A percentile compares a stretch with the other conserved stretches of the same genome.
phyloP scores from a whole-genome alignment of 805 yeast species.

The Saccharomyces eubayanus region DNA sequence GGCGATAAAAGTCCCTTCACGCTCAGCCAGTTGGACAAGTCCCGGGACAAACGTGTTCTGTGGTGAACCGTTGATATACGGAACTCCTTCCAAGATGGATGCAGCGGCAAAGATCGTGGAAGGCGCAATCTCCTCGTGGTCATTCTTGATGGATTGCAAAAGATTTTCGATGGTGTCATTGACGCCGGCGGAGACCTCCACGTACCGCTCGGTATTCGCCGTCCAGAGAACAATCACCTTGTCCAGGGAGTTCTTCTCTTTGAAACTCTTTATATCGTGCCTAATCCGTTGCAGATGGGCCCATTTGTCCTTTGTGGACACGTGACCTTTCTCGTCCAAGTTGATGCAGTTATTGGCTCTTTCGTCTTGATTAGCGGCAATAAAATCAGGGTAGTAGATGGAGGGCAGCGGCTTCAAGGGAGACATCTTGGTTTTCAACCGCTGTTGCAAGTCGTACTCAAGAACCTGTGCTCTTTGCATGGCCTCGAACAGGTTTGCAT shows the following conservation, averaged over 20 bases:
- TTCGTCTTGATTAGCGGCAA: constrained; percentile 87
- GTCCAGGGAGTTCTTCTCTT: constrained; percentile 62
- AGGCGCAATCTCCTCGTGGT: constrained; percentile 81
- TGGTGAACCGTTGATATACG: constrained; percentile 94
- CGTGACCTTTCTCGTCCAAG: constrained; percentile 33
- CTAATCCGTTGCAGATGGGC: constrained; percentile 80
- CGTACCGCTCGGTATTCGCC: constrained; percentile 92
- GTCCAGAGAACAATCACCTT: constrained; percentile 92
- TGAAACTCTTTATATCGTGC: constrained; percentile 73
- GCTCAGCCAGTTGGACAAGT: constrained; percentile 79
- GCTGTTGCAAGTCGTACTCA: constrained; percentile 74
- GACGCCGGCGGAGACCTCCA: constrained; percentile 67
- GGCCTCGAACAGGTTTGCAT: constrained; percentile 61
- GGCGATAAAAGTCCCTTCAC: constrained; percentile 68
- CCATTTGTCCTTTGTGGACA: constrained; percentile 65
- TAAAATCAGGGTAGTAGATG: constrained; percentile 90
- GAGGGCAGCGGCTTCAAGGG: constrained; percentile 68
- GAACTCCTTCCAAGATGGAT: constrained; percentile 75
- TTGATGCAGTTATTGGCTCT: constrained; percentile 85
- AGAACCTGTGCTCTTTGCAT: constrained; percentile 81
- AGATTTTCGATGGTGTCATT: constrained; percentile 84
- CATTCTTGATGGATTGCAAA: constrained; percentile 60
- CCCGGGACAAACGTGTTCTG: constrained; percentile 98
- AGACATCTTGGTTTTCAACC: constrained; percentile 58
- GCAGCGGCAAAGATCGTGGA: constrained; percentile 94